A percentile compares a stretch with the other conserved stretches of the same genome.
These are phyloP conservation scores for Thecaphora thlaspeos DNA, from an alignment of 1,284 basidiomycete species.

Conservation along the genomic window DNA sequence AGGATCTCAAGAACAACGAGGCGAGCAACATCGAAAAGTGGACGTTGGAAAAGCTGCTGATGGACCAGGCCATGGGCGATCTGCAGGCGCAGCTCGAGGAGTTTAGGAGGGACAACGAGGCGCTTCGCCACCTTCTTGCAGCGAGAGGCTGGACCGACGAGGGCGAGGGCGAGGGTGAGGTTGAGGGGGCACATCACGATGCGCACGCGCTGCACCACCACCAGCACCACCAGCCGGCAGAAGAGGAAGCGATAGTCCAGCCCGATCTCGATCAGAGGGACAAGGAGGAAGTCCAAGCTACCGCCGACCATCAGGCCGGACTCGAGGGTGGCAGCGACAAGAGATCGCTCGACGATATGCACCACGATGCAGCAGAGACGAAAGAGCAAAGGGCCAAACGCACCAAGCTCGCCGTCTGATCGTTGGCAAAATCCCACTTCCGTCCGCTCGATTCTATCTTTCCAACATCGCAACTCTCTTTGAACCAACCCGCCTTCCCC, in stretches of 20 bases:
- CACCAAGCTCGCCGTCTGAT: too few species aligned
- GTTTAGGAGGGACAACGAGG: slow-evolving; percentile 35
- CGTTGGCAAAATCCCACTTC: too few species aligned
- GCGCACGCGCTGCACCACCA: too few species aligned
- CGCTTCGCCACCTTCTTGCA: slow-evolving; percentile 40
- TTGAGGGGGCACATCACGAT: too few species aligned
- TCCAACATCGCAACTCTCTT: too few species aligned
- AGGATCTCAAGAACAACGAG: slow-evolving; percentile 84
- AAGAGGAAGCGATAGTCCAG: too few species aligned
- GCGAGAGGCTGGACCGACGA: not conserved
- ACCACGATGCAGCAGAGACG: not conserved
- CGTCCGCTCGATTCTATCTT: too few species aligned
- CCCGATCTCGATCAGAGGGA: too few species aligned
- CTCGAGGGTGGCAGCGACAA: not conserved
- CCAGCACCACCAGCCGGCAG: too few species aligned
- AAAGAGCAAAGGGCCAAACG: too few species aligned
- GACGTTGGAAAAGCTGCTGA: slow-evolving; percentile 87
- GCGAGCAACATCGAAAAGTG: slow-evolving; percentile 81
- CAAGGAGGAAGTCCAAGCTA: not conserved
- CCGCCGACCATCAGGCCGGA: not conserved
- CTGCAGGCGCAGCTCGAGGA: slow-evolving; percentile 49
- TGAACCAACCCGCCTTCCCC: too few species aligned
- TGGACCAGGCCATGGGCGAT: slow-evolving; percentile 70
- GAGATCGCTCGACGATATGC: not conserved
- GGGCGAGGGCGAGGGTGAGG: not conserved